Conservation (phyloP, 1,284 basidiomycete species). For the Marasmius oreades region DNA sequence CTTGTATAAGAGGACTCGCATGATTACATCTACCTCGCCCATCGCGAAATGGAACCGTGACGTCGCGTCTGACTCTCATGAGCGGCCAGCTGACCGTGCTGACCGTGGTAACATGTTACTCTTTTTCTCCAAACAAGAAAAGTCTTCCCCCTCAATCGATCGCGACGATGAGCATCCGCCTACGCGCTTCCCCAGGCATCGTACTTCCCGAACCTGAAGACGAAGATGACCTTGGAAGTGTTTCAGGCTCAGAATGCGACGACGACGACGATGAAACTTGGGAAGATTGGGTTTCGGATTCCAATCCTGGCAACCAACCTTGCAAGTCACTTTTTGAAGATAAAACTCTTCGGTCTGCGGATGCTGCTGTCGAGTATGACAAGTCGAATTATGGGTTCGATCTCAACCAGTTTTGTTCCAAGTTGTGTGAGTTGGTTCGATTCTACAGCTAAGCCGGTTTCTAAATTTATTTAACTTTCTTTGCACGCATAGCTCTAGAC, state of each 20-base stretch:
- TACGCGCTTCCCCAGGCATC: constrained; percentile 25
- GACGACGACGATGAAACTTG: constrained; percentile 67
- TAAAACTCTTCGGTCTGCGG: constrained; percentile 53
- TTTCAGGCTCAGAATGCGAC: constrained; percentile 20
- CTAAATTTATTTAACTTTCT: constrained; percentile 2
- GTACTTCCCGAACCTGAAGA: constrained; percentile 23
- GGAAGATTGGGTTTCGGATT: constrained; percentile 81
- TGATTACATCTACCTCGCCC: too few species aligned
- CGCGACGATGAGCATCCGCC: constrained; percentile 34
- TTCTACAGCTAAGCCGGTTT: too few species aligned
- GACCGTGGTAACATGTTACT: background rate
- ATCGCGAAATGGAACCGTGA: too few species aligned
- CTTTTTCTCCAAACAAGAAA: background rate
- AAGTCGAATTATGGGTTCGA: constrained; percentile 59
- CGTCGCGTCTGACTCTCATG: too few species aligned
- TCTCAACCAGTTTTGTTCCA: constrained; percentile 45
- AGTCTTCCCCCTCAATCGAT: background rate
- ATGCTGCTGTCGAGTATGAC: constrained; percentile 68
- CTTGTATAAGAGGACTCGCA: too few species aligned
- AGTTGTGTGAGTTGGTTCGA: constrained; percentile 47
- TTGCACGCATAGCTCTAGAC: constrained; percentile 40
- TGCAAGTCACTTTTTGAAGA: constrained; percentile 85
- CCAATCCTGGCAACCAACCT: constrained; percentile 41
- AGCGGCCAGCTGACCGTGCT: too few species aligned
- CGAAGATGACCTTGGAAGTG: constrained; percentile 1